Conservation (phyloP, 2,329 filamentous ascomycete species). For the Monascus ruber region DNA sequence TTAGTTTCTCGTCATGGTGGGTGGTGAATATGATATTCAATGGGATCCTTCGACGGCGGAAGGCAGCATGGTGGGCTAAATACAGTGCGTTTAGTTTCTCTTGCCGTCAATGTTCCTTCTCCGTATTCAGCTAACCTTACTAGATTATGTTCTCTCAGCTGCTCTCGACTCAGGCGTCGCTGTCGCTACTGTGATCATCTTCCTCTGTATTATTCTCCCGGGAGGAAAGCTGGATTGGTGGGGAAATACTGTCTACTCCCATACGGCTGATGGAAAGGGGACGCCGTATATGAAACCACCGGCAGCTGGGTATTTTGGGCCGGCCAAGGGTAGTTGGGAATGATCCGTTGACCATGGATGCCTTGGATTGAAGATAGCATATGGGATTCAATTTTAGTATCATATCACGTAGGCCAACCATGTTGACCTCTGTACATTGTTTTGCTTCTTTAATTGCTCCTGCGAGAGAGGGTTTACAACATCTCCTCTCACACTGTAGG, state of each 20-base stretch:
- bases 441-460: too few relatives aligned
- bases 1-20: neutral
- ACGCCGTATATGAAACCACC: conserved; percentile 22
- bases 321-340: conserved; percentile 15
- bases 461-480: too few relatives aligned
- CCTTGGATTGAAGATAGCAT: too few relatives aligned
- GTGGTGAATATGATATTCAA: conserved; percentile 3
- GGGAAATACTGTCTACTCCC: conserved; percentile 28
- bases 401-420: too few relatives aligned
- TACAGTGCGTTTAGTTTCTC: too few relatives aligned
- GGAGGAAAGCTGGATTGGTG: conserved; percentile 30
- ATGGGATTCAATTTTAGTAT: too few relatives aligned
- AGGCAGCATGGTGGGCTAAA: too few relatives aligned
- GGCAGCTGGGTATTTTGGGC: conserved; percentile 19
- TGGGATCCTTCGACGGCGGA: too few relatives aligned
- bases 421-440: too few relatives aligned
- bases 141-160: conserved; percentile 34
- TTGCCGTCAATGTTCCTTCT: too few relatives aligned
- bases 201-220: conserved; percentile 34
- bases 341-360: conserved; percentile 3
- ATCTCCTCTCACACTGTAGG: too few relatives aligned
- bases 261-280: conserved; percentile 32
- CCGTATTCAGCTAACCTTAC: too few relatives aligned
- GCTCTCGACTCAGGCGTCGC: conserved; percentile 33
- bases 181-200: conserved; percentile 33